Conservation (phyloP, 2,329 filamentous ascomycete genomes). For the Fusarium pininemorale region DNA sequence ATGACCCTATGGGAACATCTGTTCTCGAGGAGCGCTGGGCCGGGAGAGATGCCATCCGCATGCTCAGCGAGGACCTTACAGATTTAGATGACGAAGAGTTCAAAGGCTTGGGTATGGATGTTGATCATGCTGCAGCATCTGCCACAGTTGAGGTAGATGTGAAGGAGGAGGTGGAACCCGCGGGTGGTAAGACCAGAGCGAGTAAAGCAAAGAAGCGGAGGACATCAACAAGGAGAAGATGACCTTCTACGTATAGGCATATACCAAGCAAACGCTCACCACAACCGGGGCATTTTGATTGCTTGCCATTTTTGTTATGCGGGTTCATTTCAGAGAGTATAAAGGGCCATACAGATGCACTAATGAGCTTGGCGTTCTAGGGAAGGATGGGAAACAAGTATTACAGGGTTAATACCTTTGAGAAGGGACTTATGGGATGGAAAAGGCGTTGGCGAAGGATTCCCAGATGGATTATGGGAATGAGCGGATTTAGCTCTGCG, state of each 20-base stretch:
- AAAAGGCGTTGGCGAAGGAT: conserved; percentile 34
- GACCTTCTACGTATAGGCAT: conserved; percentile 16
- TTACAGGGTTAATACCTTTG: conserved; percentile 17
- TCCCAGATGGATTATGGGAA: conserved; percentile 4
- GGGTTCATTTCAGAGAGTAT: conserved; percentile 27
- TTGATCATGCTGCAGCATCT: conserved; percentile 54
- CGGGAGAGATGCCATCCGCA: conserved; percentile 71
- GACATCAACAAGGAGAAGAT: conserved; percentile 48
- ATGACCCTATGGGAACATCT: conserved; percentile 82
- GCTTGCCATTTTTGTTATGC: conserved; percentile 6
- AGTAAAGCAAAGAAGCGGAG: conserved; percentile 48
- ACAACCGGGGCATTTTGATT: conserved; percentile 9
- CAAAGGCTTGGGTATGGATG: conserved; percentile 70
- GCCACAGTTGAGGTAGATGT: conserved; percentile 41
- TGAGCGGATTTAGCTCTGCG: conserved; percentile 6
- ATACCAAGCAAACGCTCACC: conserved; percentile 17
- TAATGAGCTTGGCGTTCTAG: conserved; percentile 41
- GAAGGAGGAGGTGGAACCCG: conserved; percentile 32
- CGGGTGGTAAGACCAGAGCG: conserved; percentile 42
- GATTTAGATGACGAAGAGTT: conserved; percentile 93
- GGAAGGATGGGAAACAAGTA: conserved; percentile 27
- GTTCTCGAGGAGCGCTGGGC: conserved; percentile 74
- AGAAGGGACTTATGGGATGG: conserved; percentile 24
- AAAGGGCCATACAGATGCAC: conserved; percentile 33
- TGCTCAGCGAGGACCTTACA: conserved; percentile 85